Conservation (phyloP, 805 yeast species). For the Sugiyamaella chiloensis region DNA sequence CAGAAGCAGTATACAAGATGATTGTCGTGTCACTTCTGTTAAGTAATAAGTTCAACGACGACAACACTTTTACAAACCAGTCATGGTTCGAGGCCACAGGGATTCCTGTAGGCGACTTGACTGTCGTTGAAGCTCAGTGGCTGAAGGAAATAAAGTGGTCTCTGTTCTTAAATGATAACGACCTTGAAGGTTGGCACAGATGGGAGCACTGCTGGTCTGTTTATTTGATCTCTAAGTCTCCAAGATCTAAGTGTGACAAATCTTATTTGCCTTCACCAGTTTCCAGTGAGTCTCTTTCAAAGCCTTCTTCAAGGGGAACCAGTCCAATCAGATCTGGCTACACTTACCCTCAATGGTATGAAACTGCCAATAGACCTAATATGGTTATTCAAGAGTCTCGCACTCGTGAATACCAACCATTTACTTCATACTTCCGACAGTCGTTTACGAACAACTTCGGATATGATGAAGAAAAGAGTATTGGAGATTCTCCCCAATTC, state of each 20-base stretch:
- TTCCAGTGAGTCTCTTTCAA: conserved; percentile 2
- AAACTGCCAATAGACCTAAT: conserved; percentile 15
- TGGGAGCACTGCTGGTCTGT: conserved; percentile 35
- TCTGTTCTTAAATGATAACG: conserved; percentile 42
- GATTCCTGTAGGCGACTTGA: conserved; percentile 56
- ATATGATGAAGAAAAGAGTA: conserved; percentile 12
- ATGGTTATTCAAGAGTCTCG: not conserved
- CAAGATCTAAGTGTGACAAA: not conserved
- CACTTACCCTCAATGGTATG: conserved; percentile 29
- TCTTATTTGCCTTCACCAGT: conserved; percentile 3
- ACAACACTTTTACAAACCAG: conserved; percentile 89
- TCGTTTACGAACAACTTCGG: conserved; percentile 16
- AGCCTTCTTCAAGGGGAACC: not conserved
- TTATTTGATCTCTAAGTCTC: conserved; percentile 8
- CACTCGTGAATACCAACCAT: conserved; percentile 8
- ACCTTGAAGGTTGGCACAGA: conserved; percentile 31
- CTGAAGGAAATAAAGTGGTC: conserved; percentile 58
- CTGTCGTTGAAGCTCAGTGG: conserved; percentile 70
- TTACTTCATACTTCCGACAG: conserved; percentile 26
- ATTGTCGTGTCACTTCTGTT: conserved; percentile 69
- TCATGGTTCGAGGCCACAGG: conserved; percentile 98
- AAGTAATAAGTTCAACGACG: conserved; percentile 94
- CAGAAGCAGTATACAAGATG: conserved; percentile 42
- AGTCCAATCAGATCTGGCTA: conserved; percentile 19
- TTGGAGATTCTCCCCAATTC: conserved; percentile 1